Evolutionary conservation across 495 filamentous ascomycete genomes (phyloP), one percentile per base, ranked within the genome.

Genomic region (Sabuloglossum arenarium): DNA sequence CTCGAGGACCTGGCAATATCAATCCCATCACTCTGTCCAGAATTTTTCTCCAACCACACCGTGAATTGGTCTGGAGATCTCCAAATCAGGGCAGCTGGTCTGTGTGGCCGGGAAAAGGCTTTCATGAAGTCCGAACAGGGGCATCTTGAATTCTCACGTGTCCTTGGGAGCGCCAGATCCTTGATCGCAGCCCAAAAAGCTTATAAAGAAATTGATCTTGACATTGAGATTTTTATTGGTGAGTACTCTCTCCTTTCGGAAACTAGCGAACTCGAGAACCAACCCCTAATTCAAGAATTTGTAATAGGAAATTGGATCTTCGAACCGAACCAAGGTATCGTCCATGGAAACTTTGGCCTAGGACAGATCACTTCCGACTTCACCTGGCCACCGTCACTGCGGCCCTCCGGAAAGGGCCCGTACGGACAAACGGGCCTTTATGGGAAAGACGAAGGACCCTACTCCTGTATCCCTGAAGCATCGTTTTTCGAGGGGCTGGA

Each of bases 351-450:
- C 47, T 71, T 75, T 54, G 59, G 65, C 12, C 58, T 69, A 1
- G 65, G 68, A 16, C 64, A 71, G 53, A 55, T 71, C 28, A 50
- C 57, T 3, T 71, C 69, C 1, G 62, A 61, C 19, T 71, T 66
- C 8, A 24, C 56, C 23, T 77, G 75, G 73, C 68, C 66, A 6
- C 46, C 60, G 9, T 54, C 64, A 14, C 57, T 63, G 60, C 55
- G 58, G 31, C 49, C 60, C 0, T 70, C 66, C 31, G 66, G 67
- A 12, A 75, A 75, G 58, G 75, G 75, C 0, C 75, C 75, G 0
- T 77, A 75, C 53, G 74, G 74, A n/a, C 64, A 64, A 45, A 75
- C 71, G 6, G 74, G 75, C 0, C 61, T 73, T 23, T 76, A 76
- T 50, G 73, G 71, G 29, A 75, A 74, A 53, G 71, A 70, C 37